These are phyloP conservation scores for Pseudogymnoascus sp. DNA, from an alignment of 2,329 filamentous ascomycete genomes.

Conservation along the genomic window DNA sequence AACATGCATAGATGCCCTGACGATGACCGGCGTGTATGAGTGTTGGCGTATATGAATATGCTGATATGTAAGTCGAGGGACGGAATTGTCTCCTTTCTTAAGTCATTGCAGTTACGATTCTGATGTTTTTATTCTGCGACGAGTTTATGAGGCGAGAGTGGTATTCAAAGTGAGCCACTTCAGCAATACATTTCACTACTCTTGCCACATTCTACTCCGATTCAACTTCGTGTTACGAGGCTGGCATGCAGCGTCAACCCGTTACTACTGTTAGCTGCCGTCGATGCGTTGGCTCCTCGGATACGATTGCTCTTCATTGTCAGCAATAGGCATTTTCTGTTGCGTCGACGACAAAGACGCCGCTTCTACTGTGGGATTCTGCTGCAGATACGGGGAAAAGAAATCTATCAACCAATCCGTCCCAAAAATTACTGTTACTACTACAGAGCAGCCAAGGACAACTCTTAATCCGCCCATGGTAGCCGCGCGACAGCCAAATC, in stretches of 20 bases:
- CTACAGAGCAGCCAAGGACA: background rate
- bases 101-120: background rate
- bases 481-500: background rate
- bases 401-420: background rate
- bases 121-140: background rate
- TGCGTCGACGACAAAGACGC: constrained; percentile 1
- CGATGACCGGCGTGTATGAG: background rate
- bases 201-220: background rate
- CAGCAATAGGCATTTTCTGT: background rate
- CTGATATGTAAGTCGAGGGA: constrained; percentile 1
- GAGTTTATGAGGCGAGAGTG: background rate
- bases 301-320: background rate
- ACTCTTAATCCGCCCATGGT: background rate
- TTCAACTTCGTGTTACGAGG: background rate
- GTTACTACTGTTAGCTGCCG: background rate
- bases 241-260: background rate
- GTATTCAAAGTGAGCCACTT: background rate
- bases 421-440: background rate
- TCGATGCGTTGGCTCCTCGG: constrained; percentile 3
- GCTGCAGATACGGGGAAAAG: background rate
- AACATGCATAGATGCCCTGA: background rate
- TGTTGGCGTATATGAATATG: background rate
- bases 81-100: background rate
- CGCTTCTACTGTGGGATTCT: background rate
- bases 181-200: background rate